A percentile compares a stretch with the other conserved stretches of the same genome.
phyloP scores from a whole-genome alignment of 2,329 filamentous ascomycete genomes.

The Aspergillus niger region DNA sequence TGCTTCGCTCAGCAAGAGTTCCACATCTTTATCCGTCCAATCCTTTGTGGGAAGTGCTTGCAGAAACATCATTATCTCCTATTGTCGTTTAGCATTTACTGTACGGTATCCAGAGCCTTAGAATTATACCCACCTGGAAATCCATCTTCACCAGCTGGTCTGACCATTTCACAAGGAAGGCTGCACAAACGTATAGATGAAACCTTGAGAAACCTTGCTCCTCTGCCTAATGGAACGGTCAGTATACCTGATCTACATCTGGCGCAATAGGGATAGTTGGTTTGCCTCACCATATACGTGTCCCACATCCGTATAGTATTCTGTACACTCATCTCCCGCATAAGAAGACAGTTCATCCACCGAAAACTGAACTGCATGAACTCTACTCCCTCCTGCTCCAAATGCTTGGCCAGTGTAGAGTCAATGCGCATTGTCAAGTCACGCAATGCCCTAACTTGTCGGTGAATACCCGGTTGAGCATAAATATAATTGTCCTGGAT shows the following conservation, averaged over 20 bases:
- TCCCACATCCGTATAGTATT: conserved; percentile 99
- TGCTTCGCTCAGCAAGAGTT: conserved; percentile 89
- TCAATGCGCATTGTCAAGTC: conserved; percentile 93
- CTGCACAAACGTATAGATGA: conserved; percentile 96
- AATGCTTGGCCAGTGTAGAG: conserved; percentile 76
- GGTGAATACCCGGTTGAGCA: conserved; percentile 92
- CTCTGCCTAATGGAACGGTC: conserved; percentile 68
- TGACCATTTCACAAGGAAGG: conserved; percentile 98
- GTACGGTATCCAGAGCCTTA: neutral
- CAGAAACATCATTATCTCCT: conserved; percentile 99
- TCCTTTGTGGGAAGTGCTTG: conserved; percentile 88
- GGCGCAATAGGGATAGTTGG: neutral
- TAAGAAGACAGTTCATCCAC: conserved; percentile 99
- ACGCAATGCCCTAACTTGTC: conserved; percentile 84
- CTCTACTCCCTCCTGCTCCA: conserved; percentile 88
- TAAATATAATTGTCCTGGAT: conserved; percentile 99
- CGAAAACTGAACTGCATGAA: conserved; percentile 99
- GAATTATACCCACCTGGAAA: conserved; percentile 59
- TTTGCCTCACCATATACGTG: conserved; percentile 77
- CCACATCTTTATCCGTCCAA: conserved; percentile 98
- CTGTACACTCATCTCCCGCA: conserved; percentile 94
- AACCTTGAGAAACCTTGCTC: conserved; percentile 98
- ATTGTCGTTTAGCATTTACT: conserved; percentile 31
- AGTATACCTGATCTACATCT: conserved; percentile 14
- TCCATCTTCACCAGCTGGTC: conserved; percentile 95